These are phyloP conservation scores for Sugiyamaella boreocaroliniensis DNA, from an alignment of 805 yeast genomes.

Conservation along the genomic window DNA sequence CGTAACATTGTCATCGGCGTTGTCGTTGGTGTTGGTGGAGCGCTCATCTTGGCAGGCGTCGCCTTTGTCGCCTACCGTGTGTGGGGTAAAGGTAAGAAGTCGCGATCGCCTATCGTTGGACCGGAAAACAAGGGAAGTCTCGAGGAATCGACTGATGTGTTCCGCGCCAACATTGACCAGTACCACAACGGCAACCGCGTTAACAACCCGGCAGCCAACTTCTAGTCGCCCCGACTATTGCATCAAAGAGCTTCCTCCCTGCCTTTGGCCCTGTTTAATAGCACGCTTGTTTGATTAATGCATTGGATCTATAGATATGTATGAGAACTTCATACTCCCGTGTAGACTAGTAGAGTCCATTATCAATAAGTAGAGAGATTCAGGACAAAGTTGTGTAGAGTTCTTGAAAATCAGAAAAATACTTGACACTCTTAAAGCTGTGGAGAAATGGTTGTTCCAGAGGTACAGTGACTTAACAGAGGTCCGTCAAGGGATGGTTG, in stretches of 20 bases:
- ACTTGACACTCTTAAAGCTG: no score
- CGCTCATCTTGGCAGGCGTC: conserved; percentile 41
- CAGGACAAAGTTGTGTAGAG: no score
- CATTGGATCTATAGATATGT: neutral
- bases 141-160: conserved; percentile 28
- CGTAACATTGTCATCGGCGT: conserved; percentile 59
- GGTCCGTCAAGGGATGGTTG: no score
- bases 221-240: conserved; percentile 16
- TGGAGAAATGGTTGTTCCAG: no score
- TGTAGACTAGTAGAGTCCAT: no score
- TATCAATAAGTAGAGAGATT: no score
- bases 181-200: conserved; percentile 25
- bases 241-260: neutral
- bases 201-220: conserved; percentile 31
- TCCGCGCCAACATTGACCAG: conserved; percentile 33
- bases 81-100: conserved; percentile 17
- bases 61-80: conserved; percentile 22
- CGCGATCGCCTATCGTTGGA: conserved; percentile 13
- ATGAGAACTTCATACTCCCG: neutral
- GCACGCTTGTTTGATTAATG: neutral
- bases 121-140: conserved; percentile 20
- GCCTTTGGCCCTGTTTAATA: neutral
- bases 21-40: conserved; percentile 66
- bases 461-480: no score
- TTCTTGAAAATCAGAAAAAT: no score